Evolutionary conservation across 2,329 filamentous ascomycete species (phyloP), one percentile per base, ranked within the genome.

Genomic region (Amauroascus verrucosus): DNA sequence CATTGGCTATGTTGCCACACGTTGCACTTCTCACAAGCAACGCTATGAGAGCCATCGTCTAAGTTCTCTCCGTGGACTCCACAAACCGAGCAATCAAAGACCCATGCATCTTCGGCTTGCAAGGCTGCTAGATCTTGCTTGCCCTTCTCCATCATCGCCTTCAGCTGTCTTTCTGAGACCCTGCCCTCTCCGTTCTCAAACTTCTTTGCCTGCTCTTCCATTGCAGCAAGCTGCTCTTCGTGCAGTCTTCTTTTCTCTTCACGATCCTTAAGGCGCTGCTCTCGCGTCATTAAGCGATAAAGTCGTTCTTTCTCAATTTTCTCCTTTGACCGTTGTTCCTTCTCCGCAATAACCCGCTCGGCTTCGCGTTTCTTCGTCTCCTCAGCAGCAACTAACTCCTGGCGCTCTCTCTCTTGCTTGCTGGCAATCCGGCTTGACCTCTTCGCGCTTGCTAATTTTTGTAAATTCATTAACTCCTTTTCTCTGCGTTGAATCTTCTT

Each of bases 1-100:
- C 93, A 98, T 62, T 86, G 88, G 75, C 89, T 95, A 65, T 98
- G 93, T 67, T 97, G 91, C 93, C 93, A 98, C 46, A 95, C 84
- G 65, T 85, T 94, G 74, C 93, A 98, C 60, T 78, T 83, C 65
- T 98, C 93, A 70, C 93, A 98, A 26, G 90, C 86, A 59, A 98
- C 83, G 66, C 89, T 95, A 65, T 95, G 90, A 6, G 88, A 85
- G 33, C 93, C 93, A 66, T 97, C 93, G 62, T 98, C 93, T 56
- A 82, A 64, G 55, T 96, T 87, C 61, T 94, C 85, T 20, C 93
- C 93, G 67, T 95, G 84, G 20, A 89, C 78, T 24, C 91, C 91
- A 67, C 93, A 98, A 24, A 87, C 79, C 13, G 80, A 77, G 66
- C 93, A 98, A 66, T 98, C 93, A 62, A 98, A 98, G 37, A 88